Percentiles rank a stretch among this genome's conserved stretches.
Conservation (phyloP, 106 monocot genomes). For the Gastrodia elata region DNA sequence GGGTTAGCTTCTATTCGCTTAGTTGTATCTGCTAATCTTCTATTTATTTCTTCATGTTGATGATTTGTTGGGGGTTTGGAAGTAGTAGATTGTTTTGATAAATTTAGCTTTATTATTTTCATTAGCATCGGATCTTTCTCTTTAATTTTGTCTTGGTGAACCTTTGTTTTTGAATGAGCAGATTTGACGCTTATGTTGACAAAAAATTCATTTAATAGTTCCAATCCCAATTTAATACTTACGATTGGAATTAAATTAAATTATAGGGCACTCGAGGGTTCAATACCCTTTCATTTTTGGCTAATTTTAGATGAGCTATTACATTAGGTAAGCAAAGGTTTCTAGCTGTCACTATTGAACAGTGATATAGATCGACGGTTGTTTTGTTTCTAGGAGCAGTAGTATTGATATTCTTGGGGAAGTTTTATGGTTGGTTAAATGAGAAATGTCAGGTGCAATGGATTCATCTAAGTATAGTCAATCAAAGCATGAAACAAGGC, state of each 20-base stretch:
- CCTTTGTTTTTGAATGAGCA: not conserved
- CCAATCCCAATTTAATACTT: not conserved
- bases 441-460: not conserved
- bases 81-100: not conserved
- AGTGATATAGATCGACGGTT: not conserved
- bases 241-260: not conserved
- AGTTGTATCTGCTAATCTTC: not conserved
- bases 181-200: not conserved
- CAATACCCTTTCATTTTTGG: not conserved
- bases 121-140: not conserved
- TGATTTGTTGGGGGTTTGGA: not conserved
- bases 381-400: not conserved
- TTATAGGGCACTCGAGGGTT: not conserved
- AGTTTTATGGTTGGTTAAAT: not conserved
- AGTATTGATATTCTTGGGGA: not conserved
- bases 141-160: not conserved
- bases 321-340: not conserved
- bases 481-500: not conserved
- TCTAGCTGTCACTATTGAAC: not conserved
- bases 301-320: not conserved
- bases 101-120: not conserved
- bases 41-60: not conserved
- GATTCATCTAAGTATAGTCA: not conserved
- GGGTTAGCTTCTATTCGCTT: constrained; percentile 24
- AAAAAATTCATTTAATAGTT: not conserved